Evolutionary conservation across 805 yeast genomes (phyloP).

Genomic region (Candida arabinofermentans): DNA sequence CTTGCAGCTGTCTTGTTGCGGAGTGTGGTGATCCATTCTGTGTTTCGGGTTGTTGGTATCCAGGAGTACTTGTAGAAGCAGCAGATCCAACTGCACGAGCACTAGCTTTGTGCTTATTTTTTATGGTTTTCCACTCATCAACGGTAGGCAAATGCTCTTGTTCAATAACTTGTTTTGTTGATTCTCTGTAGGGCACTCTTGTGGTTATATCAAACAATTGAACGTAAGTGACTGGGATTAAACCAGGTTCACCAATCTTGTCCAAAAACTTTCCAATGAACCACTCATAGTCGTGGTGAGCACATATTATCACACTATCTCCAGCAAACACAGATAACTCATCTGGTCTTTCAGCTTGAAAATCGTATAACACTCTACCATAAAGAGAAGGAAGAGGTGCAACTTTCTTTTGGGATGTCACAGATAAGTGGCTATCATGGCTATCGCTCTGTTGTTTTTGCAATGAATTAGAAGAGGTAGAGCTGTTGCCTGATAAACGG

Average conservation of each 20-base stretch:
- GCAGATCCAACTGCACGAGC: conserved; percentile 42
- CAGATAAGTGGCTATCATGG: conserved; percentile 2
- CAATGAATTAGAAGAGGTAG: conserved; percentile 16
- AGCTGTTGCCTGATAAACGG: conserved; percentile 5
- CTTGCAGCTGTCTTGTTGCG: no score
- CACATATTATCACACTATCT: conserved; percentile 88
- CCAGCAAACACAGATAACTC: conserved; percentile 83
- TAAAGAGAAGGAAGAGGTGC: conserved; percentile 44
- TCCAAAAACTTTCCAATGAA: conserved; percentile 96
- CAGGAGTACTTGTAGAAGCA: conserved; percentile 1
- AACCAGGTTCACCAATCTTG: conserved; percentile 93
- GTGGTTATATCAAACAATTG: conserved; percentile 76
- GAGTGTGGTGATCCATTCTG: conserved; percentile 13
- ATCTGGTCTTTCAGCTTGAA: conserved; percentile 77
- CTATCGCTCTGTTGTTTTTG: conserved; percentile 13
- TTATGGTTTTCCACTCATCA: conserved; percentile 90
- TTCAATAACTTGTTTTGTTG: conserved; percentile 45
- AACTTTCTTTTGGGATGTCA: conserved; percentile 8
- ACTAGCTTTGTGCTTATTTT: conserved; percentile 89
- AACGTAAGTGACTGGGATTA: conserved; percentile 89
- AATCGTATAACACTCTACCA: conserved; percentile 83
- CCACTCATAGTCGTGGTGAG: conserved; percentile 97
- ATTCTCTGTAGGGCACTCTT: conserved; percentile 53
- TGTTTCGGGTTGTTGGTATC: conserved; percentile 7
- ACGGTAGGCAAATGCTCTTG: conserved; percentile 81